These are phyloP conservation scores for Talaromyces wortmannii DNA, from an alignment of 495 filamentous ascomycete genomes.

Conservation along the genomic window DNA sequence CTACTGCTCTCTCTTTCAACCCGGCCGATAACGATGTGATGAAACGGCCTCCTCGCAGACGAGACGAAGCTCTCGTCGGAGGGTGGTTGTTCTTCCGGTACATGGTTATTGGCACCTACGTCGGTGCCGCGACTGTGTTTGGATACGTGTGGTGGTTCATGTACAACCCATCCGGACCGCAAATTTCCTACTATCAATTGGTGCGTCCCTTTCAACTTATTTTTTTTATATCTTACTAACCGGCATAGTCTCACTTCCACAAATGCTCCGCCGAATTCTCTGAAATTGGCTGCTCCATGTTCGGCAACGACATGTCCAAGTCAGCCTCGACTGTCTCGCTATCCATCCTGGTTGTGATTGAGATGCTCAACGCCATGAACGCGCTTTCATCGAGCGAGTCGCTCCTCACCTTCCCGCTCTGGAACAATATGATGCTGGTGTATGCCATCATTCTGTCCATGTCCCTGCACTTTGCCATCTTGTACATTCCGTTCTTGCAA, in stretches of 20 bases:
- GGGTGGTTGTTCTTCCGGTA: constrained; percentile 98
- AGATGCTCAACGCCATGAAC: constrained; percentile 99
- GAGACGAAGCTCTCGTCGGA: constrained; percentile 84
- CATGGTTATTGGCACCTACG: constrained; percentile 91
- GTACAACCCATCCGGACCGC: constrained; percentile 86
- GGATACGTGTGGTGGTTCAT: constrained; percentile 99
- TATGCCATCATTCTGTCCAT: constrained; percentile 95
- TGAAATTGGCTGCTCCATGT: constrained; percentile 92
- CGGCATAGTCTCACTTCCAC: constrained; percentile 77
- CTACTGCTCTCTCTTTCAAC: constrained; percentile 96
- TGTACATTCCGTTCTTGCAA: constrained; percentile 91
- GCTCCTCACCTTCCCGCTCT: constrained; percentile 84
- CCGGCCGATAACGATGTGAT: constrained; percentile 97
- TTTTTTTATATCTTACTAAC: too few species aligned
- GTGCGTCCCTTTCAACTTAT: constrained; percentile 39
- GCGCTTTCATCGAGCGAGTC: constrained; percentile 93
- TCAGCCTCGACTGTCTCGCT: constrained; percentile 94
- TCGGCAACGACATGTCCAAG: constrained; percentile 80
- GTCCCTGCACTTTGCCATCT: constrained; percentile 86
- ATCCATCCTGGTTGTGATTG: constrained; percentile 89
- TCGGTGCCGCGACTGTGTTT: constrained; percentile 90
- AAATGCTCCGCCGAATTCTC: constrained; percentile 81
- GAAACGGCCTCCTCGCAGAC: constrained; percentile 80
- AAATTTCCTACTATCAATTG: constrained; percentile 88
- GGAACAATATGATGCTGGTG: constrained; percentile 95